phyloP scores from a whole-genome alignment of 306 rosid species.

The Lagenaria siceraria region DNA sequence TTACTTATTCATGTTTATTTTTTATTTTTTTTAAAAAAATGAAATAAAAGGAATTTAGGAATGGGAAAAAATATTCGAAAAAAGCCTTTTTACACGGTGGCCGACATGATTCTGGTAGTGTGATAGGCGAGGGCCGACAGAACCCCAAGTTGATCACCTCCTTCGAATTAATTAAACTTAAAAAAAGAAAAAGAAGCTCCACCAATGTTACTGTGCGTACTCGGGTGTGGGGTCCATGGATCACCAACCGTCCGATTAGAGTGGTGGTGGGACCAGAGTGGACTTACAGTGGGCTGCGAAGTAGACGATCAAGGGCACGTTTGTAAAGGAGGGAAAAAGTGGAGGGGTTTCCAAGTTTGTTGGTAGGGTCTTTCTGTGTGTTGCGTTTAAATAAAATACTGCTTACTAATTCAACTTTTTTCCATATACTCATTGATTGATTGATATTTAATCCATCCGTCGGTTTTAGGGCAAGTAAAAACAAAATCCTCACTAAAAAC shows the following conservation, averaged over 20 bases:
- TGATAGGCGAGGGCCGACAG: not conserved
- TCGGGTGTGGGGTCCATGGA: not conserved
- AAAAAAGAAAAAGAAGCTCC: not conserved
- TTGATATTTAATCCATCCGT: too few species aligned
- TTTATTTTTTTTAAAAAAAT: too few species aligned
- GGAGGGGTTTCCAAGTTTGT: not conserved
- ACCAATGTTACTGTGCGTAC: not conserved
- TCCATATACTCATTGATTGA: too few species aligned
- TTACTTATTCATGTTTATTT: too few species aligned
- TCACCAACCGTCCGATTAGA: not conserved
- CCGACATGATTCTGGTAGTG: conserved; percentile 20
- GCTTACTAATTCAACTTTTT: not conserved
- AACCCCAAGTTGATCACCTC: conserved; percentile 11
- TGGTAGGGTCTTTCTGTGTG: not conserved
- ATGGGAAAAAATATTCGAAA: not conserved
- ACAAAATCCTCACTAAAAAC: not conserved
- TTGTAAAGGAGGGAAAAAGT: not conserved
- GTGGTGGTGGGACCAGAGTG: too few species aligned
- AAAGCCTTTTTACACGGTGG: conserved; percentile 13
- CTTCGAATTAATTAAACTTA: not conserved
- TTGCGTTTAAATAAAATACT: not conserved
- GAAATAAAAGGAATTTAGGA: not conserved
- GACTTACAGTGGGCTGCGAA: not conserved
- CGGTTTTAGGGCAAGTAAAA: not conserved
- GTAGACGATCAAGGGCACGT: not conserved